Percentiles rank a stretch among this genome's conserved stretches.
Conservation (phyloP, 257 asterid genomes). For the Forsythia suspensa region DNA sequence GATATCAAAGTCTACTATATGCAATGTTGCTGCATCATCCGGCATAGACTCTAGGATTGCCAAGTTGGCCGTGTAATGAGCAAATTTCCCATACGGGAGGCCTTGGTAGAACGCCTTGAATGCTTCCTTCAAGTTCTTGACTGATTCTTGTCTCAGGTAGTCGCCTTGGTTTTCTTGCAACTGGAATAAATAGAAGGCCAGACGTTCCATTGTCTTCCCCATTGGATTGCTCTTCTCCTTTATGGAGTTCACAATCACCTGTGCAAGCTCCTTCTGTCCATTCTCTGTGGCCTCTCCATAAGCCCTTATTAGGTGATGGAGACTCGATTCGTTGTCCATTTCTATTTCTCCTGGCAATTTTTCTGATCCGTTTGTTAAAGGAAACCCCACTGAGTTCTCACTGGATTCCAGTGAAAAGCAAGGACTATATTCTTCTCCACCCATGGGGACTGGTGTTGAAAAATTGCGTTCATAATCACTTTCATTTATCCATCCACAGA, state of each 20-base stretch:
- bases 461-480: conserved; percentile 25
- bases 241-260: conserved; percentile 45
- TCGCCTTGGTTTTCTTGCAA: conserved; percentile 34
- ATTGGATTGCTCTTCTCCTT: conserved; percentile 44
- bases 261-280: conserved; percentile 50
- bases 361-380: conserved; percentile 18
- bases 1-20: conserved; percentile 39
- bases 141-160: conserved; percentile 52
- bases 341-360: conserved; percentile 34
- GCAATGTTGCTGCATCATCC: conserved; percentile 16
- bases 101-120: conserved; percentile 49
- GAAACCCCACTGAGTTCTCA: conserved; percentile 20
- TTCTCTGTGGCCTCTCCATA: conserved; percentile 63
- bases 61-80: conserved; percentile 44
- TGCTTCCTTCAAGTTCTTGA: conserved; percentile 50
- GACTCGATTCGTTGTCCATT: conserved; percentile 37
- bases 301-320: conserved; percentile 56
- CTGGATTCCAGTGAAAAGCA: conserved; percentile 35
- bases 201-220: conserved; percentile 51
- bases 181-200: conserved; percentile 58
- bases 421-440: conserved; percentile 41
- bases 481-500: conserved; percentile 49
- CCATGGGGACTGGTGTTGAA: conserved; percentile 33
- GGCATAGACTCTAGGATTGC: conserved; percentile 46
- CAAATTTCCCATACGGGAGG: conserved; percentile 37